These are phyloP conservation scores for Lepidium campestre DNA, from an alignment of 441 rosid genomes.

Conservation along the genomic window DNA sequence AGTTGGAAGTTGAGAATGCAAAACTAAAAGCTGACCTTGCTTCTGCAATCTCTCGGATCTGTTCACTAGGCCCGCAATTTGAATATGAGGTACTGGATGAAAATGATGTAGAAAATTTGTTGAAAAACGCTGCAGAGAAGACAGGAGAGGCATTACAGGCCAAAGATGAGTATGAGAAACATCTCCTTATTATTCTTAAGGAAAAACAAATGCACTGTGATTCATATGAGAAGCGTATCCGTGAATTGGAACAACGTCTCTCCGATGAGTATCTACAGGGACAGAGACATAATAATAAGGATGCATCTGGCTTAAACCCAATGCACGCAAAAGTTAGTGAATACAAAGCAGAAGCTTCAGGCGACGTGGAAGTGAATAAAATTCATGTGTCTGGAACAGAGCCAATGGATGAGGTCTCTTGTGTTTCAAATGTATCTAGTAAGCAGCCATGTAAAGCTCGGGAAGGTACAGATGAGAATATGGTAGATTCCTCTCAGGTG, in stretches of 20 bases:
- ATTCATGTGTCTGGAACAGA: conserved; percentile 56
- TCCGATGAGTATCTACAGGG: conserved; percentile 62
- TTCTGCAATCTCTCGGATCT: conserved; percentile 77
- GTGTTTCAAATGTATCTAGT: conserved; percentile 58
- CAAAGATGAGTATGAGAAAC: conserved; percentile 77
- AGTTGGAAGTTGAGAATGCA: conserved; percentile 95
- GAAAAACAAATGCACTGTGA: conserved; percentile 71
- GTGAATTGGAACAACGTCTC: conserved; percentile 85
- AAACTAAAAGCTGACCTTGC: conserved; percentile 98
- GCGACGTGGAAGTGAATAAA: conserved; percentile 40
- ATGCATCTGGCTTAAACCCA: conserved; percentile 40
- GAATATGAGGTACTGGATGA: conserved; percentile 72
- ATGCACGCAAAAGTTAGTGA: conserved; percentile 32
- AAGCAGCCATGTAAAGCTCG: conserved; percentile 66
- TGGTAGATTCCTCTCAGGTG: conserved; percentile 86
- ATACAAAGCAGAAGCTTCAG: conserved; percentile 43
- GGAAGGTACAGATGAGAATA: conserved; percentile 86
- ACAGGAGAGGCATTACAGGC: conserved; percentile 82
- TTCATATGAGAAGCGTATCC: conserved; percentile 90
- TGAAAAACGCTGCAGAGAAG: conserved; percentile 78
- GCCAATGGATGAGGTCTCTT: conserved; percentile 97
- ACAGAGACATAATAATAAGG: conserved; percentile 49
- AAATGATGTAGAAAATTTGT: conserved; percentile 42
- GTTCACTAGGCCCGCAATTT: conserved; percentile 61
- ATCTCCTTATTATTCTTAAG: conserved; percentile 68